Percentiles rank a stretch among this genome's conserved stretches.
Evolutionary conservation across 2,329 filamentous ascomycete species (phyloP).

Genomic region (Pseudocercospora vitis): DNA sequence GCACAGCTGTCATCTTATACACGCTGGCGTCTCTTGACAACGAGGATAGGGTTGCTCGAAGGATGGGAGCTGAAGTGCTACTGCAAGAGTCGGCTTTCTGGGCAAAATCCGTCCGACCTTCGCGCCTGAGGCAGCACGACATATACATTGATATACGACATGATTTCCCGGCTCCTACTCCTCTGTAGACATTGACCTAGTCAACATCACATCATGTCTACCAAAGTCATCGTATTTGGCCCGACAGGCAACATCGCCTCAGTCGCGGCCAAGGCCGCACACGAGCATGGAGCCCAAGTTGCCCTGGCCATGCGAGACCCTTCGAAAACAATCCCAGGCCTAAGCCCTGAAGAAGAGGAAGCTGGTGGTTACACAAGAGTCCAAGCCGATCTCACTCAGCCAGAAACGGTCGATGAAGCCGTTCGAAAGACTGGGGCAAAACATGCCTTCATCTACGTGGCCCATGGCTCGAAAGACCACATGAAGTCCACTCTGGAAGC

Average conservation of each 20-base stretch:
- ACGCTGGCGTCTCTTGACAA: neutral
- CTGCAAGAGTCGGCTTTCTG: neutral
- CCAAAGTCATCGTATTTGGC: slow-evolving; percentile 50
- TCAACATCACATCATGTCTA: neutral
- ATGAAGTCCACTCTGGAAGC: slow-evolving; percentile 46
- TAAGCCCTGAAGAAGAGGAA: slow-evolving; percentile 35
- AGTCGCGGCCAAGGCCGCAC: slow-evolving; percentile 43
- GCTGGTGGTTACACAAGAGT: slow-evolving; percentile 40
- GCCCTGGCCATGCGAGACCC: slow-evolving; percentile 52
- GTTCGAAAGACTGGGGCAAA: slow-evolving; percentile 47
- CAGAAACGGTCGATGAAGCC: slow-evolving; percentile 44
- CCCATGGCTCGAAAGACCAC: slow-evolving; percentile 38
- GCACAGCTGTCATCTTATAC: neutral
- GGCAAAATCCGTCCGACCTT: too few species aligned
- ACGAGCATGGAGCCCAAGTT: slow-evolving; percentile 46
- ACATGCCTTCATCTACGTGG: slow-evolving; percentile 51
- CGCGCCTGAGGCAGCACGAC: too few species aligned
- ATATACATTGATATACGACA: too few species aligned
- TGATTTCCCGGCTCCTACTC: neutral
- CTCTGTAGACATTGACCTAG: neutral
- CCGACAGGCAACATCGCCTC: slow-evolving; percentile 51
- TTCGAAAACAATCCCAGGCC: slow-evolving; percentile 44
- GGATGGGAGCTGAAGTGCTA: neutral
- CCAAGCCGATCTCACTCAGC: slow-evolving; percentile 48
- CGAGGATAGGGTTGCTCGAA: neutral